Conservation (phyloP, 2,329 filamentous ascomycete species). For the Exophiala xenobiotica region DNA sequence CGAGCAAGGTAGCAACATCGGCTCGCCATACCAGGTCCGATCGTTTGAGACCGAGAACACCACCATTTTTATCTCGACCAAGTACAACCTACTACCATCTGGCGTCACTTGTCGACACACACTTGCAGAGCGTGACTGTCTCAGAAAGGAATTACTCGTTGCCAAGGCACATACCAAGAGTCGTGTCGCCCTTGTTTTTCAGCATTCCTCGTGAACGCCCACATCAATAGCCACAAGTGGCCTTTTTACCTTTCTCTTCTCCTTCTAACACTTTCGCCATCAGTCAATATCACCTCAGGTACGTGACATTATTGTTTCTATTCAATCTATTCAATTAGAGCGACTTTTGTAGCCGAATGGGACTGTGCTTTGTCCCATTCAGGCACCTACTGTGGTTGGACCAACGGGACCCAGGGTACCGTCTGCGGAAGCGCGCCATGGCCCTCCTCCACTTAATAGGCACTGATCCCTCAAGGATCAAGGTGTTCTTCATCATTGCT, state of each 20-base stretch:
- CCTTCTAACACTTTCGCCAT: constrained; percentile 9
- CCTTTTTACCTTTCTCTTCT: constrained; percentile 5
- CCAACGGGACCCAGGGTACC: constrained; percentile 7
- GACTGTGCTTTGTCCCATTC: constrained; percentile 17
- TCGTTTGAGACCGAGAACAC: constrained; percentile 11
- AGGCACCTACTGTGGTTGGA: constrained; percentile 11
- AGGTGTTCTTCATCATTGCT: constrained; percentile 21
- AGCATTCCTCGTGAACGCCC: constrained; percentile 19
- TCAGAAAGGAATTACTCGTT: constrained; percentile 16
- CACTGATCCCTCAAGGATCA: constrained; percentile 26
- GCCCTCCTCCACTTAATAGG: constrained; percentile 20
- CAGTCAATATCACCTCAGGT: constrained; percentile 14
- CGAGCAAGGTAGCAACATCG: background rate
- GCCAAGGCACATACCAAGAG: constrained; percentile 25
- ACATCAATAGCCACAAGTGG: constrained; percentile 12
- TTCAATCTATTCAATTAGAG: too few species aligned
- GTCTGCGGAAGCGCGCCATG: constrained; percentile 22
- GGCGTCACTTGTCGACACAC: constrained; percentile 10
- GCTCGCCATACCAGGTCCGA: constrained; percentile 3
- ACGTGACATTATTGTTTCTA: constrained; percentile 7
- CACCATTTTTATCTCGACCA: constrained; percentile 4
- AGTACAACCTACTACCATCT: constrained; percentile 6
- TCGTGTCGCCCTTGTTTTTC: constrained; percentile 23
- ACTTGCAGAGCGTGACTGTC: constrained; percentile 9
- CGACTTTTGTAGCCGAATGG: constrained; percentile 5